Conservation (phyloP, 345 rosid species). For the Isatis tinctoria region DNA sequence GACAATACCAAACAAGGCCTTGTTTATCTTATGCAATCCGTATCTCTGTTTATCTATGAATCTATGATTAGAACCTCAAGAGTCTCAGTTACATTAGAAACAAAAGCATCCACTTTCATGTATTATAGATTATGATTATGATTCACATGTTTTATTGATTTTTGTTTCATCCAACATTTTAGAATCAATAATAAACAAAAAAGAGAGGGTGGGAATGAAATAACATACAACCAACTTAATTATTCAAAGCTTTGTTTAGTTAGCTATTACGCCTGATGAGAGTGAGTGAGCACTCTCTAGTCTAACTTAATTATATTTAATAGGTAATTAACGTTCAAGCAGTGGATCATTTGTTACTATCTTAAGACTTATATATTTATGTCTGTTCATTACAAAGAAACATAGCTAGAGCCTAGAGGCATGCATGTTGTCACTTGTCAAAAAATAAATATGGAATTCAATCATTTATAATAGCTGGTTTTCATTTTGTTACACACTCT, state of each 20-base stretch:
- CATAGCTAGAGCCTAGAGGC: not conserved
- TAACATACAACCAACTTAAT: not conserved
- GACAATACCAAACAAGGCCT: conserved; percentile 28
- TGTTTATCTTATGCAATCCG: conserved; percentile 9
- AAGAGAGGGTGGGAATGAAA: not conserved
- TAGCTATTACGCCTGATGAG: too few relatives aligned
- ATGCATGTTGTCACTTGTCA: not conserved
- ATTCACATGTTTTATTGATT: not conserved
- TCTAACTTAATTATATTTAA: not conserved
- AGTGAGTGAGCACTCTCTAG: not conserved
- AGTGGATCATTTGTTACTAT: not conserved
- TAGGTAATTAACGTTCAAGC: not conserved
- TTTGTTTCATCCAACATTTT: not conserved
- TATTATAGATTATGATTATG: not conserved
- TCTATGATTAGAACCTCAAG: conserved; percentile 29
- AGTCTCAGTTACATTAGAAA: conserved; percentile 33
- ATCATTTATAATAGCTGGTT: not conserved
- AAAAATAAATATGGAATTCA: too few relatives aligned
- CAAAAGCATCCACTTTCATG: conserved; percentile 27
- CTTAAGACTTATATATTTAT: not conserved
- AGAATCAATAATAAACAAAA: not conserved
- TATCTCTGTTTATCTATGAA: conserved; percentile 23
- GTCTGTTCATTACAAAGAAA: not conserved
- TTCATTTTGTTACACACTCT: not conserved
- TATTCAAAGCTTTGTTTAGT: not conserved